Evolutionary conservation across 2,329 filamentous ascomycete genomes (phyloP), one percentile per base, ranked within the genome.

Genomic region (Paraphaeosphaeria sporulosa): DNA sequence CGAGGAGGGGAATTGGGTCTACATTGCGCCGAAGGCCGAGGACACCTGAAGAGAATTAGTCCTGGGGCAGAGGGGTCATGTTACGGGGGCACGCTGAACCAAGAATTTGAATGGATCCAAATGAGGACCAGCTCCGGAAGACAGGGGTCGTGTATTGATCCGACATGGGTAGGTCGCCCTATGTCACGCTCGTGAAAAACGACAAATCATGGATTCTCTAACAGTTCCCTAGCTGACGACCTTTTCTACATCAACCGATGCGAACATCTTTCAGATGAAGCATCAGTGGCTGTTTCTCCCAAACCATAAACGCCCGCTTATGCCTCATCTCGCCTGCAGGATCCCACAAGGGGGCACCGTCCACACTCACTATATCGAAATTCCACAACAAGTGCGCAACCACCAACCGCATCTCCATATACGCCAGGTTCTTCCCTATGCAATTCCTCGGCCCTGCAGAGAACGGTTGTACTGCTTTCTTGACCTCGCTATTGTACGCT

Each of bases 331-430:
- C 64, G 15, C 63, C 64, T 25, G 55, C 57, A 17, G 59, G 64
- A 54, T 67, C 38, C 64, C 63, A 67, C 25, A 47, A 32, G 23
- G 53, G 61, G 19, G 63, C 63, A 5, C 64, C 64, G 52, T 69
- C 64, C 19, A 36, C 56, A 38, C 43, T 58, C 3, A 54, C 55
- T 25, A 60, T 54, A 55, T 67, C 63, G 30, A 63, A 67, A 36
- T 64, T 58, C 64, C 64, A 67, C 8, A 65, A 49, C n/a, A 67
- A 38, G 5, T 42, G 42, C 4, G 54, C 63, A 7, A 65, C 47
- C 23, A 65, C 58, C 3, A 67, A 7, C 4, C 64, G 58, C 61
- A 67, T 65, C 55, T 65, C 64, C 44, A 59, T 67, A 48, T 74
- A 75, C 4, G 70, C 67, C 42, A 59, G 32, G 53, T 59, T 61